Evolutionary conservation across 2,329 filamentous ascomycete species (phyloP).

Genomic region (Colletotrichum siamense): DNA sequence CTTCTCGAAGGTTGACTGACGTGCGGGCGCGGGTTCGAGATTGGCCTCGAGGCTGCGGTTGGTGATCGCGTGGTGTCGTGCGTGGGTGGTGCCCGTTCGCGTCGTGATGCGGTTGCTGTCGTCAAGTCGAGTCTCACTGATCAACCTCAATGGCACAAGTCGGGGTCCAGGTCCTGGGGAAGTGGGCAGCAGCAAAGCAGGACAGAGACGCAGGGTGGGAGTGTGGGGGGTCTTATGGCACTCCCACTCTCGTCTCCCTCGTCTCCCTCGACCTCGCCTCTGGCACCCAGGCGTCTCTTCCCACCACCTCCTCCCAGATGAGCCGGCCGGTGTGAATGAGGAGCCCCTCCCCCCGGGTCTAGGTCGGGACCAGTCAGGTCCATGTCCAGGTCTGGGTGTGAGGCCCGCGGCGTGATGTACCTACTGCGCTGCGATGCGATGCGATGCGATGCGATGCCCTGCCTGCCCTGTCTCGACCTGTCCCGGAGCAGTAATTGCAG

Average conservation of each 20-base stretch:
- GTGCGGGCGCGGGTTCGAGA: not conserved
- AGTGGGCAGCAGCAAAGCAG: constrained; percentile 1
- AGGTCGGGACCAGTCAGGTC: not conserved
- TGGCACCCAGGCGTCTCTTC: not conserved
- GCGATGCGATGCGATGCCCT: constrained; percentile 3
- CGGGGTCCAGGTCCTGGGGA: constrained; percentile 4
- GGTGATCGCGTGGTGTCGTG: not conserved
- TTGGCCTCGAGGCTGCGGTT: not conserved
- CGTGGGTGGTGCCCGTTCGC: not conserved
- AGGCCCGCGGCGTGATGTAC: not conserved
- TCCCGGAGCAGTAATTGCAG: not conserved
- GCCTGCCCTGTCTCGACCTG: not conserved
- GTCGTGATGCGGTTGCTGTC: not conserved
- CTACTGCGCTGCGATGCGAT: not conserved
- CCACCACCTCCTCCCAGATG: not conserved
- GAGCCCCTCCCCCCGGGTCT: not conserved
- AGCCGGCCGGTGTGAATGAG: not conserved
- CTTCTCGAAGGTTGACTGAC: constrained; percentile 1
- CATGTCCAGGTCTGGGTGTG: not conserved
- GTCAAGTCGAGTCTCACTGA: not conserved
- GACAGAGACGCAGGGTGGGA: not conserved
- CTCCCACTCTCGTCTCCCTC: not conserved
- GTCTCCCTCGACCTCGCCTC: not conserved
- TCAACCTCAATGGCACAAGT: constrained; percentile 1
- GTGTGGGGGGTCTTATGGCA: constrained; percentile 20